Percentiles rank a stretch among this genome's conserved stretches.
These are phyloP conservation scores for Populus pruinosa DNA, from an alignment of 345 rosid species.

Conservation along the genomic window DNA sequence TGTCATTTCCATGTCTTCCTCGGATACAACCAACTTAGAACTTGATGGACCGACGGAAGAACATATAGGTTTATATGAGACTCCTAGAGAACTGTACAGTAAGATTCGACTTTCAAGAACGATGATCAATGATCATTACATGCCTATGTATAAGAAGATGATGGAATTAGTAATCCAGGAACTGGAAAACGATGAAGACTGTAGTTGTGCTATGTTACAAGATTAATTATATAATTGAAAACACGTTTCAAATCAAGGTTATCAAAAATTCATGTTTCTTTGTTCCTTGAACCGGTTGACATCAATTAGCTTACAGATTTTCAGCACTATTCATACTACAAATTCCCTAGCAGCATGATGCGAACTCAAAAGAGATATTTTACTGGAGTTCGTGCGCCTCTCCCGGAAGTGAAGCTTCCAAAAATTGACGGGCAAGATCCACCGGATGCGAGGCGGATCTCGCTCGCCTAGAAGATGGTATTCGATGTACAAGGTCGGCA, in stretches of 20 bases:
- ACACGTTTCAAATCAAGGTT: not conserved
- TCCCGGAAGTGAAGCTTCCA: too few species aligned
- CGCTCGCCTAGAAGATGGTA: slow-evolving; percentile 44
- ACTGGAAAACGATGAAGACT: slow-evolving; percentile 43
- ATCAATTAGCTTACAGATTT: too few species aligned
- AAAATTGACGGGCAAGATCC: too few species aligned
- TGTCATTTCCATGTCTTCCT: slow-evolving; percentile 47
- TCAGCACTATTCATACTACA: too few species aligned
- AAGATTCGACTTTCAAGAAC: slow-evolving; percentile 84
- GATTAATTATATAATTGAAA: not conserved
- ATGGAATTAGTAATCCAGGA: slow-evolving; percentile 68
- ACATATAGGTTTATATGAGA: slow-evolving; percentile 58
- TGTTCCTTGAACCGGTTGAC: too few species aligned
- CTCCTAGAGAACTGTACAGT: slow-evolving; percentile 83
- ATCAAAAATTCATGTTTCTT: not conserved
- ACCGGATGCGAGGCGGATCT: slow-evolving; percentile 4
- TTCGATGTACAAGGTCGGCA: slow-evolving; percentile 60
- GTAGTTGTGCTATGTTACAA: slow-evolving; percentile 24
- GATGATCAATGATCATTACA: slow-evolving; percentile 93
- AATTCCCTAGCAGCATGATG: too few species aligned
- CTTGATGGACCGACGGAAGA: slow-evolving; percentile 23
- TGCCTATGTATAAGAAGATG: slow-evolving; percentile 94
- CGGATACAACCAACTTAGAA: slow-evolving; percentile 19
- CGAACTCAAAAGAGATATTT: too few species aligned
- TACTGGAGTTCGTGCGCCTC: too few species aligned